Conservation (phyloP, 495 filamentous ascomycete genomes). For the Penicillium cataractarum region DNA sequence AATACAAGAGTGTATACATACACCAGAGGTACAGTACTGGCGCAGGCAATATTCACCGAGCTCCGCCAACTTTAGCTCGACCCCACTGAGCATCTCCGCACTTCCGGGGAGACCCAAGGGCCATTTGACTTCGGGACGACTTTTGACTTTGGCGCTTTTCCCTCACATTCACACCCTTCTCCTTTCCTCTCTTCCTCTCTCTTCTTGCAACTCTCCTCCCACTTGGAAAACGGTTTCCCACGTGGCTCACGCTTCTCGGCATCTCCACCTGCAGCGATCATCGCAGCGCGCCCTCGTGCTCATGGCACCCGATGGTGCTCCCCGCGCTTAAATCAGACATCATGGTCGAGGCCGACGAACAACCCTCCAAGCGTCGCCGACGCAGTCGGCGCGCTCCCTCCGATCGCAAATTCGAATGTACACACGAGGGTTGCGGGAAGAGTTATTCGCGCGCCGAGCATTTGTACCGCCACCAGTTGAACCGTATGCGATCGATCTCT, state of each 20-base stretch:
- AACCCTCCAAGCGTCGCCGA: constrained; percentile 35
- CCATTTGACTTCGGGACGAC: constrained; percentile 6
- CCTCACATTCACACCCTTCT: constrained; percentile 7
- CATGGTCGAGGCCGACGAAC: constrained; percentile 33
- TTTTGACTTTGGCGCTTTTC: constrained; percentile 1
- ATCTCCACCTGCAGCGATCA: constrained; percentile 7
- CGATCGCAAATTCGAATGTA: constrained; percentile 95
- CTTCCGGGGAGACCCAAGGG: constrained; percentile 14
- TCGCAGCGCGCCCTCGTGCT: constrained; percentile 8
- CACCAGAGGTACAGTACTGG: too few species aligned
- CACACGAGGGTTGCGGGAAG: constrained; percentile 87
- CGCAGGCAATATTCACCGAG: constrained; percentile 11
- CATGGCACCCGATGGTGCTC: constrained; percentile 33
- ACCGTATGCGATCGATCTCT: constrained; percentile 62
- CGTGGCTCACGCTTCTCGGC: constrained; percentile 4
- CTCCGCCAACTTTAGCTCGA: constrained; percentile 5
- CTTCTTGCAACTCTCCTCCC: neutral
- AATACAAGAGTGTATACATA: neutral
- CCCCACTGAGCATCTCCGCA: constrained; percentile 19
- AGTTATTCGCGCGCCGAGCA: constrained; percentile 97
- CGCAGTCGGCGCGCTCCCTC: constrained; percentile 68
- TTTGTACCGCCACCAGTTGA: constrained; percentile 94
- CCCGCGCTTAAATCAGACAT: constrained; percentile 19
- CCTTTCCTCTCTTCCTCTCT: neutral
- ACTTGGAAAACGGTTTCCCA: too few species aligned